These are phyloP conservation scores for Cladorrhinum sp. DNA, from an alignment of 2,329 filamentous ascomycete genomes.

Conservation along the genomic window DNA sequence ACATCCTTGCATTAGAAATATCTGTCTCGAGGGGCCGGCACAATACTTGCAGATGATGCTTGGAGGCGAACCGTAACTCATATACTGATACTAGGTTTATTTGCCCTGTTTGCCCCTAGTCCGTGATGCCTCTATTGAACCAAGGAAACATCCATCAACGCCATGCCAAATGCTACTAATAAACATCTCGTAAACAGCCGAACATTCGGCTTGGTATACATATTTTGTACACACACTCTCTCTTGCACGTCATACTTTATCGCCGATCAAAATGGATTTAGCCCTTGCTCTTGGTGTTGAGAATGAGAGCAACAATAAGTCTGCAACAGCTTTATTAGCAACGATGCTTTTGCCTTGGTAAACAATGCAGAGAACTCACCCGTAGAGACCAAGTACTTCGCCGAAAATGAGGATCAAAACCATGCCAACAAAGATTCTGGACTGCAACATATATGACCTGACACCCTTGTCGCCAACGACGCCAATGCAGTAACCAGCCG, in stretches of 20 bases:
- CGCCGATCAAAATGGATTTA: conserved; percentile 32
- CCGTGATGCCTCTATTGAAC: conserved; percentile 19
- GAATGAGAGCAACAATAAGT: conserved; percentile 86
- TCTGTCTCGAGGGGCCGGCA: no score
- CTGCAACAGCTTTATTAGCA: conserved; percentile 42
- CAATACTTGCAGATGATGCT: not conserved
- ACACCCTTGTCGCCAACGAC: conserved; percentile 94
- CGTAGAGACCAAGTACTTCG: conserved; percentile 94
- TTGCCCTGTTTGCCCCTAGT: conserved; percentile 9
- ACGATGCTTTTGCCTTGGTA: not conserved
- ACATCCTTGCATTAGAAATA: no score
- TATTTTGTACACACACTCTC: conserved; percentile 17
- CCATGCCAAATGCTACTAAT: conserved; percentile 25
- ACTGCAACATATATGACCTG: conserved; percentile 93
- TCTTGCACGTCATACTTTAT: conserved; percentile 2
- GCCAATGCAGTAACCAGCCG: conserved; percentile 94
- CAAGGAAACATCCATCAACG: conserved; percentile 32
- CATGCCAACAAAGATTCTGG: conserved; percentile 96
- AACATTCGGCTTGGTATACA: conserved; percentile 17
- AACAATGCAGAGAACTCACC: conserved; percentile 55
- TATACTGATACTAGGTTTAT: not conserved
- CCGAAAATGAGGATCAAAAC: conserved; percentile 98
- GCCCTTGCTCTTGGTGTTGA: conserved; percentile 80
- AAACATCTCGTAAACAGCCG: conserved; percentile 14
- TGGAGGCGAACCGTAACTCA: not conserved